Conservation (phyloP, 2,329 filamentous ascomycete genomes). For the Aureobasidium mangrovei region DNA sequence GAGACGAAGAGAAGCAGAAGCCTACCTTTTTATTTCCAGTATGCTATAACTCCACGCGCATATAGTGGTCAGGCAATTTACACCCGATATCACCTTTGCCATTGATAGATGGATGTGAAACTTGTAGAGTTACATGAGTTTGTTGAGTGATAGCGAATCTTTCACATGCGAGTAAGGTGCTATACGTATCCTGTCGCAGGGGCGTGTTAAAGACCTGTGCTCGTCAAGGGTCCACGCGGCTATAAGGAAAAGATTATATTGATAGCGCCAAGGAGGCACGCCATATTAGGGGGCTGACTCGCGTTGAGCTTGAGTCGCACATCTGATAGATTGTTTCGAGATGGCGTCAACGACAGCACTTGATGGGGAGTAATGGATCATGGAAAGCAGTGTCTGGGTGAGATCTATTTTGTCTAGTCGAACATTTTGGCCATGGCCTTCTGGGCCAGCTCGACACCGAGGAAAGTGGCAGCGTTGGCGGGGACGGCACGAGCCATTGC, state of each 20-base stretch:
- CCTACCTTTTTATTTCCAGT: neutral
- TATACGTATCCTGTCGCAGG: neutral
- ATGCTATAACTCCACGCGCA: neutral
- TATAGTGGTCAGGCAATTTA: neutral
- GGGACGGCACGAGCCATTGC: constrained; percentile 88
- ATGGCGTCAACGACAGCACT: no score
- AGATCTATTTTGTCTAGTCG: constrained; percentile 25
- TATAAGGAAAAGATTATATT: neutral
- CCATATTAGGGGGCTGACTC: no score
- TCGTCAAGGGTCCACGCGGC: neutral
- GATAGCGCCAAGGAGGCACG: neutral
- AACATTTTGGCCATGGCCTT: constrained; percentile 73
- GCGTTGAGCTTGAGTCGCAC: no score
- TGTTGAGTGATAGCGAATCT: no score
- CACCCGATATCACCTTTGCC: neutral
- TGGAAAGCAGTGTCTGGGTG: no score
- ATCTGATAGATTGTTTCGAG: neutral
- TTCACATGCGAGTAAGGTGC: no score
- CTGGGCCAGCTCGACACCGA: constrained; percentile 76
- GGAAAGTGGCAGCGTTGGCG: constrained; percentile 91
- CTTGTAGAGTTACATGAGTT: neutral
- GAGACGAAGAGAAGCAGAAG: neutral
- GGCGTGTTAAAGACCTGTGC: neutral
- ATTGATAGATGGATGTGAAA: neutral
- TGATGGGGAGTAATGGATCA: no score